A percentile compares a stretch with the other conserved stretches of the same genome.
These are phyloP conservation scores for Diutina pseudorugosa DNA, from an alignment of 1,139 yeast genomes.

Conservation along the genomic window DNA sequence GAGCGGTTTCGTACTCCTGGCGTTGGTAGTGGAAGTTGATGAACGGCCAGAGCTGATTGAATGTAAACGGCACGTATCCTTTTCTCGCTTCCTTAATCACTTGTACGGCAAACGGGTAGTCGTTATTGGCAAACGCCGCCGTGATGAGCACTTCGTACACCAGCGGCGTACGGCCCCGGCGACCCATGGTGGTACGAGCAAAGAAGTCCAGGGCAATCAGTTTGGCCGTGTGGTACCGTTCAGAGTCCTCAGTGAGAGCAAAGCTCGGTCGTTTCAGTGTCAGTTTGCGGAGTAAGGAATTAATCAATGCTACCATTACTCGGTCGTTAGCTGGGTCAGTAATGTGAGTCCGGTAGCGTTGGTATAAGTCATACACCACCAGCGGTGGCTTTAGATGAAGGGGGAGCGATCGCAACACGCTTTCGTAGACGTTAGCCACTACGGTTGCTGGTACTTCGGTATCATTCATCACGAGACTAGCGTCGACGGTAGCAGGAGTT, in stretches of 20 bases:
- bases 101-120: slow-evolving; percentile 22
- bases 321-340: slow-evolving; percentile 11
- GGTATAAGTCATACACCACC: slow-evolving; percentile 9
- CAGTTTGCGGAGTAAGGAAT: slow-evolving; percentile 15
- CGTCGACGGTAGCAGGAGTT: not conserved
- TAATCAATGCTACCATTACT: slow-evolving; percentile 19
- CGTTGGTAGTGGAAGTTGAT: slow-evolving; percentile 24
- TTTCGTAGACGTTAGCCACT: slow-evolving; percentile 13
- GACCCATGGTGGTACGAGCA: not conserved
- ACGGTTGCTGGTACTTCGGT: slow-evolving; percentile 12
- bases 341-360: slow-evolving; percentile 3
- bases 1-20: slow-evolving; percentile 19
- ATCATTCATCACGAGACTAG: slow-evolving; percentile 6
- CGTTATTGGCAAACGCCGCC: slow-evolving; percentile 19
- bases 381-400: slow-evolving; percentile 10
- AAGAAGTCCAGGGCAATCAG: slow-evolving; percentile 16
- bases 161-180: not conserved
- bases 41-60: slow-evolving; percentile 30
- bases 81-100: slow-evolving; percentile 17
- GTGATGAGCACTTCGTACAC: slow-evolving; percentile 18
- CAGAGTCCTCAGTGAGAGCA: slow-evolving; percentile 11
- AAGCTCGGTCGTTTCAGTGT: slow-evolving; percentile 13
- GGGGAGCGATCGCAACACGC: slow-evolving; percentile 12
- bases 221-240: slow-evolving; percentile 20
- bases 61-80: slow-evolving; percentile 21